Conservation (phyloP, 768 basidiomycete genomes). For the Filobasidium wieringae region DNA sequence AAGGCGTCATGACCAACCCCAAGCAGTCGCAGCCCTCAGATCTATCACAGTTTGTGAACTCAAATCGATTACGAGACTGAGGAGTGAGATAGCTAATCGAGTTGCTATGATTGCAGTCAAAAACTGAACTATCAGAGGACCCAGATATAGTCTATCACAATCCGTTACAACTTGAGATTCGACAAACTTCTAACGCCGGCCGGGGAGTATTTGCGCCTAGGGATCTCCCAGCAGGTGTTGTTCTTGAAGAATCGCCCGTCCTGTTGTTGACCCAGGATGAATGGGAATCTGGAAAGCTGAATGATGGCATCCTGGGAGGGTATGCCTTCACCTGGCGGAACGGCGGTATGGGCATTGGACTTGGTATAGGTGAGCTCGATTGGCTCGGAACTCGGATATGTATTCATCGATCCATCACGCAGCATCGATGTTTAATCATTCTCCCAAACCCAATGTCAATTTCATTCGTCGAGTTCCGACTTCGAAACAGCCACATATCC, state of each 20-base stretch:
- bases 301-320: slow-evolving; percentile 29
- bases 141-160: slow-evolving; percentile 21
- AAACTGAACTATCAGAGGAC: not conserved
- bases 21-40: no score
- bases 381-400: no score
- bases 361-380: slow-evolving; percentile 32
- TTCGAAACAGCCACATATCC: not conserved
- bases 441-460: slow-evolving; percentile 35
- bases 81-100: not conserved
- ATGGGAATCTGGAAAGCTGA: slow-evolving; percentile 40
- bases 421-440: slow-evolving; percentile 36
- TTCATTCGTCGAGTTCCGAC: slow-evolving; percentile 27
- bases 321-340: slow-evolving; percentile 36
- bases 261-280: slow-evolving; percentile 61
- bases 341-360: slow-evolving; percentile 32
- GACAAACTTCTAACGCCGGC: slow-evolving; percentile 26
- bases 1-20: no score
- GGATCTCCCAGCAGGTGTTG: slow-evolving; percentile 48
- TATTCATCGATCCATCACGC: no score
- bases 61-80: not conserved
- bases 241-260: slow-evolving; percentile 77
- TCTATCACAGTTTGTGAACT: slow-evolving; percentile 1
- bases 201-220: slow-evolving; percentile 45
- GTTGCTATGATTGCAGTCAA: not conserved
- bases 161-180: slow-evolving; percentile 30